Percentiles rank a stretch among this genome's conserved stretches.
Conservation (phyloP, 2,329 filamentous ascomycete species). For the Capronia coronata region DNA sequence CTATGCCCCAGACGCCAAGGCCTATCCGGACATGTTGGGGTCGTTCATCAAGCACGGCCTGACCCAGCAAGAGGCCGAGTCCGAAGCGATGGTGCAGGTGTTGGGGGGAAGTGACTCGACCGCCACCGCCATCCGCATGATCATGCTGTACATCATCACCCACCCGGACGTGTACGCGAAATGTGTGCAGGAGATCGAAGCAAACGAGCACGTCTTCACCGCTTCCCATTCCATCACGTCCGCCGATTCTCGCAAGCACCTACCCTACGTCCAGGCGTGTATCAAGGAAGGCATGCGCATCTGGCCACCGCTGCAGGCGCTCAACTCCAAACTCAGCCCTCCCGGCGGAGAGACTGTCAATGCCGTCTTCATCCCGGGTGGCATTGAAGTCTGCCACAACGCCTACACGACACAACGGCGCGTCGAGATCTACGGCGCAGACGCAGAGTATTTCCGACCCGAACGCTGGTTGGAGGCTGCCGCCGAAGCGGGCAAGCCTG, state of each 20-base stretch:
- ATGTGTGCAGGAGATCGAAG: constrained; percentile 39
- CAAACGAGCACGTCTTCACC: constrained; percentile 6
- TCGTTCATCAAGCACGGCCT: constrained; percentile 31
- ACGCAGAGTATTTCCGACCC: constrained; percentile 43
- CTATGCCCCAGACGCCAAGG: constrained; percentile 15
- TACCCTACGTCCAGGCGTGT: constrained; percentile 47
- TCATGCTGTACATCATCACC: constrained; percentile 10
- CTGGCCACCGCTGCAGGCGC: constrained; percentile 40
- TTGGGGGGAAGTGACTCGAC: constrained; percentile 46
- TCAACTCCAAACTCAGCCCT: constrained; percentile 35
- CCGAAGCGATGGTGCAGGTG: constrained; percentile 21
- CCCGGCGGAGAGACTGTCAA: constrained; percentile 37
- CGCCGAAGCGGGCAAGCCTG: constrained; percentile 22
- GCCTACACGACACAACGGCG: constrained; percentile 38
- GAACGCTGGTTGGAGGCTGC: constrained; percentile 46
- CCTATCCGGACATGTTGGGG: constrained; percentile 30
- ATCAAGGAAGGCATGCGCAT: constrained; percentile 47
- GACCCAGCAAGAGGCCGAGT: constrained; percentile 12
- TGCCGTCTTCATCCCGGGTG: constrained; percentile 40
- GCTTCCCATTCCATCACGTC: constrained; percentile 34
- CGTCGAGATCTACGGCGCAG: constrained; percentile 36
- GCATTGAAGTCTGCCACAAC: constrained; percentile 43
- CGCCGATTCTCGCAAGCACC: constrained; percentile 33
- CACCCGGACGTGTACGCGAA: constrained; percentile 15
- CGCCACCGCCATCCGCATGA: constrained; percentile 14